phyloP scores from a whole-genome alignment of 2,329 filamentous ascomycete species.

The Colletotrichum sp. region DNA sequence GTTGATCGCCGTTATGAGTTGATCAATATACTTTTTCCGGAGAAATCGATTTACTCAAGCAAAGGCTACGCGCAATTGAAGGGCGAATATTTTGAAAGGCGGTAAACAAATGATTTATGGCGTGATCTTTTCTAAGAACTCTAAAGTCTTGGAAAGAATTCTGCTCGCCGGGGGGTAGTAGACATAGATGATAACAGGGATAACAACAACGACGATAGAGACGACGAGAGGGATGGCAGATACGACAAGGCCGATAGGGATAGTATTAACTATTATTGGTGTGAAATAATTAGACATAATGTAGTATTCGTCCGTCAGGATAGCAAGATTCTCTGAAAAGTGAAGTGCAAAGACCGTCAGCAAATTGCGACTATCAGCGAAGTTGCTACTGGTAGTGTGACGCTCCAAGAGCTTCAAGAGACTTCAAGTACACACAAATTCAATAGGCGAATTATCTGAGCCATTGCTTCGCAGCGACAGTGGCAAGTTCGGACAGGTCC shows the following conservation, averaged over 20 bases:
- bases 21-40: rapidly evolving
- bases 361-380: not conserved
- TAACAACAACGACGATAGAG: too few species aligned
- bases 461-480: not conserved
- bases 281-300: too few species aligned
- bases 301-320: rapidly evolving
- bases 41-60: not conserved
- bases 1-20: rapidly evolving
- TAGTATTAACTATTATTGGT: too few species aligned
- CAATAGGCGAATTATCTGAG: not conserved
- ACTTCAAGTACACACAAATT: not conserved
- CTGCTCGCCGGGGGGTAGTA: too few species aligned
- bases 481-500: not conserved
- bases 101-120: not conserved
- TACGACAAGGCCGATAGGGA: too few species aligned
- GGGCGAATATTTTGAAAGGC: not conserved
- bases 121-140: not conserved
- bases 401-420: not conserved
- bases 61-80: not conserved
- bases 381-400: not conserved
- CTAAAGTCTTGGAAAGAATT: not conserved
- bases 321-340: too few species aligned
- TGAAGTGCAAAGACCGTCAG: not conserved
- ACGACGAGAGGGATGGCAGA: too few species aligned
- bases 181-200: too few species aligned